Evolutionary conservation across 2,329 filamentous ascomycete species (phyloP).

Genomic region (Davidsoniella neocaledoniae): DNA sequence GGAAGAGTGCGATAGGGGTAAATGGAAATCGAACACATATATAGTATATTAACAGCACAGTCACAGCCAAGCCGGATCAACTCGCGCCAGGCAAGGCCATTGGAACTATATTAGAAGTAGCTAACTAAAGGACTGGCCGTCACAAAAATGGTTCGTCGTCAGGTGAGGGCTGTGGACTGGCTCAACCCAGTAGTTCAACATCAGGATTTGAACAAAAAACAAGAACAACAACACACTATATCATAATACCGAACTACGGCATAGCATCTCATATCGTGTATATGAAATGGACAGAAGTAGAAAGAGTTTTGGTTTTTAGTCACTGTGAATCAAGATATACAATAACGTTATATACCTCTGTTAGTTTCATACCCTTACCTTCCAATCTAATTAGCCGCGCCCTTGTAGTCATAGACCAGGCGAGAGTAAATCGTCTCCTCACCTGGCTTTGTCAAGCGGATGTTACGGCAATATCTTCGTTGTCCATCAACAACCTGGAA

Average conservation of each 20-base stretch:
- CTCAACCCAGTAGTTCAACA: constrained; percentile 1
- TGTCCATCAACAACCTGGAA: constrained; percentile 37
- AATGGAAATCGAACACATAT: background rate
- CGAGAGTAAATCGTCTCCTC: constrained; percentile 30
- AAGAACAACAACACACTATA: background rate
- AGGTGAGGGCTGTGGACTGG: background rate
- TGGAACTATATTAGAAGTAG: no score
- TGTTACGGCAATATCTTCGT: constrained; percentile 35
- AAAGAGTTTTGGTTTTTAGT: no score
- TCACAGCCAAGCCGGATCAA: constrained; percentile 1
- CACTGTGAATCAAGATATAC: background rate
- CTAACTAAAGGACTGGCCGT: no score
- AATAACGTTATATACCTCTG: background rate
- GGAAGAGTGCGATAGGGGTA: background rate
- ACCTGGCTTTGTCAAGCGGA: constrained; percentile 33
- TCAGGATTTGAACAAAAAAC: background rate
- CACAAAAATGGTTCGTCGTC: no score
- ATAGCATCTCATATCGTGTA: no score
- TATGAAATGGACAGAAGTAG: no score
- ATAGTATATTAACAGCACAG: constrained; percentile 8
- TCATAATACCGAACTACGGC: background rate
- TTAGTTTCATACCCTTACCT: background rate
- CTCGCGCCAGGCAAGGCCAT: background rate
- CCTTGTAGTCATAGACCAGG: constrained; percentile 38
- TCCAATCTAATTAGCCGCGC: background rate